phyloP scores from a whole-genome alignment of 768 basidiomycete genomes.

The Boletus reticuloceps region DNA sequence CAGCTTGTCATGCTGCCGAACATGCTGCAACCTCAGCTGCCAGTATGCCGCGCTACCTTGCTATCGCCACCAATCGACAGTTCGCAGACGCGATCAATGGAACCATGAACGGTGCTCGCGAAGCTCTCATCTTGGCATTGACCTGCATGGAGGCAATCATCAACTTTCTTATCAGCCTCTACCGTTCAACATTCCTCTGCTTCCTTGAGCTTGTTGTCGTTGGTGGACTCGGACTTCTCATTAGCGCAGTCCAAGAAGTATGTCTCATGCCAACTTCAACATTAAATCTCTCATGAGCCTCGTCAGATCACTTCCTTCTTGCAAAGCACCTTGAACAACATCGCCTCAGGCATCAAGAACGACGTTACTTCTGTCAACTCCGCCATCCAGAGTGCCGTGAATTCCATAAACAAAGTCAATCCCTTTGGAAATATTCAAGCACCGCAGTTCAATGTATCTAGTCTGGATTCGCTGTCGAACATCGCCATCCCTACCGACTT shows the following conservation, averaged over 20 bases:
- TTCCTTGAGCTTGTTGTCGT: conserved; percentile 87
- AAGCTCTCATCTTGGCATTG: conserved; percentile 66
- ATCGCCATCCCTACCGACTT: conserved; percentile 80
- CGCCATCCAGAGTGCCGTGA: conserved; percentile 59
- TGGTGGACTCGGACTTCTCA: conserved; percentile 76
- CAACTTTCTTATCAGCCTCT: conserved; percentile 89
- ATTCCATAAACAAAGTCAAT: conserved; percentile 72
- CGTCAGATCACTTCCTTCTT: conserved; percentile 71
- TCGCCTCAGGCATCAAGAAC: conserved; percentile 72
- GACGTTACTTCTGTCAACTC: conserved; percentile 68
- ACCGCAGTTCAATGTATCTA: conserved; percentile 74
- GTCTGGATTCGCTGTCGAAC: conserved; percentile 69
- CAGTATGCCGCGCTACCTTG: conserved; percentile 87
- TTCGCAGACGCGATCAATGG: conserved; percentile 78
- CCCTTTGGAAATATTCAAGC: conserved; percentile 66
- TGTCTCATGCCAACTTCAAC: conserved; percentile 21
- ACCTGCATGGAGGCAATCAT: conserved; percentile 86
- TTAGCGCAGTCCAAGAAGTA: conserved; percentile 82
- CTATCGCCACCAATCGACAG: conserved; percentile 77
- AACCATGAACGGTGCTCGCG: conserved; percentile 73
- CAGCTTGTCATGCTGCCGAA: conserved; percentile 86
- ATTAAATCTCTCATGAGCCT: conserved; percentile 7
- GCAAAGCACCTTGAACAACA: conserved; percentile 50
- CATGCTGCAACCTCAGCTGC: conserved; percentile 77
- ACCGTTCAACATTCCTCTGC: conserved; percentile 91